Conservation (phyloP, 306 rosid genomes). For the Fragaria ananassa region DNA sequence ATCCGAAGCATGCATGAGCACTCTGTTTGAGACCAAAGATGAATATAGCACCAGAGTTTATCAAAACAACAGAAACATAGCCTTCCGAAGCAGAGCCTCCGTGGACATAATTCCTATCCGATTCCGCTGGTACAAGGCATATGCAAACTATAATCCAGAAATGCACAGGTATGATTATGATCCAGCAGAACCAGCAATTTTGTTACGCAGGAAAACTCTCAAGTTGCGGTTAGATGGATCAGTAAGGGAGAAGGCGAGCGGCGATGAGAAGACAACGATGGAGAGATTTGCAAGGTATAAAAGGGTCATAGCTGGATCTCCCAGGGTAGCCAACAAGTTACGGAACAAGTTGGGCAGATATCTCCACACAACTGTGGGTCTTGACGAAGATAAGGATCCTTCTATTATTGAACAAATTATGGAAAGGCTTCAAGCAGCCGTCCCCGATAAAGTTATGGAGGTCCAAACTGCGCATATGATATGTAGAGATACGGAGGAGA, state of each 20-base stretch:
- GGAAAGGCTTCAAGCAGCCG: neutral
- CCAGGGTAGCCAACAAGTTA: neutral
- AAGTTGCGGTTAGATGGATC: neutral
- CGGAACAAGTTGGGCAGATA: neutral
- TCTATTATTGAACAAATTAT: neutral
- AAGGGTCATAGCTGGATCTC: neutral
- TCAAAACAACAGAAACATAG: rapidly evolving
- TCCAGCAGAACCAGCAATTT: neutral
- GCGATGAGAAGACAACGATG: neutral
- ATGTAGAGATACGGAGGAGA: neutral
- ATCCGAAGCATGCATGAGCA: no score
- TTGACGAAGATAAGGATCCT: neutral
- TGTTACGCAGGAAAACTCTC: neutral
- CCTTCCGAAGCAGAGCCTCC: neutral
- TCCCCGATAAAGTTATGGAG: neutral
- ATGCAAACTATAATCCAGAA: neutral
- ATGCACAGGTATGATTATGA: neutral
- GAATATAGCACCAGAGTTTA: no score
- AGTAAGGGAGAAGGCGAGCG: neutral
- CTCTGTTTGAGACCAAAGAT: no score
- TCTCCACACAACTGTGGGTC: neutral
- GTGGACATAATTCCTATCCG: neutral
- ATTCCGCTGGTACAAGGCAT: neutral
- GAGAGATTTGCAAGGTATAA: neutral
- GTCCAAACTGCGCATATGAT: rapidly evolving